Evolutionary conservation across 2,329 filamentous ascomycete genomes (phyloP).

Genomic region (Fusarium udum): DNA sequence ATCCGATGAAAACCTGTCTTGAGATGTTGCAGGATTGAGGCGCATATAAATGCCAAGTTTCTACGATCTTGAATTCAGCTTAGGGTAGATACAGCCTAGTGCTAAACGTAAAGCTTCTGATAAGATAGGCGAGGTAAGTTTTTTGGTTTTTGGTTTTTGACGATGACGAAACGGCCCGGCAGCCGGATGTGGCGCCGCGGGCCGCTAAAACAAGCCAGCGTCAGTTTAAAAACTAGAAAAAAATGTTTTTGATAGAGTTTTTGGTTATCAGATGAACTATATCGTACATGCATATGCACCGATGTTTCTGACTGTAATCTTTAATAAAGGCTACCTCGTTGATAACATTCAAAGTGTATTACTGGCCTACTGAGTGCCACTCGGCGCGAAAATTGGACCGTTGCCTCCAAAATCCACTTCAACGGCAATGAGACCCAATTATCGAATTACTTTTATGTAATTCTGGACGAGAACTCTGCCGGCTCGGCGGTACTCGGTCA

Average conservation of each 20-base stretch:
- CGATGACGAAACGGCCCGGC: not conserved
- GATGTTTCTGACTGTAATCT: not conserved
- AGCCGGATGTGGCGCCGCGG: not conserved
- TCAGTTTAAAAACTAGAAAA: not conserved
- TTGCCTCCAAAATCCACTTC: not conserved
- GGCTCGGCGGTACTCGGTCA: constrained; percentile 20
- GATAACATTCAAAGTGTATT: too few species aligned
- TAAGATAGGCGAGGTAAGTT: not conserved
- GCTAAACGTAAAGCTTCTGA: not conserved
- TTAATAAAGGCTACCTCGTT: rapidly evolving
- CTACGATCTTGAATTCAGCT: not conserved
- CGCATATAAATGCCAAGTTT: not conserved
- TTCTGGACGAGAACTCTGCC: not conserved
- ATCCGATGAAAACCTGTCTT: not conserved
- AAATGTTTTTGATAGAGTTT: not conserved
- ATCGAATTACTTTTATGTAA: constrained; percentile 15
- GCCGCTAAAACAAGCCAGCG: not conserved
- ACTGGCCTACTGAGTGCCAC: not conserved
- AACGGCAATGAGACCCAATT: constrained; percentile 1
- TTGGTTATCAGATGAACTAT: not conserved
- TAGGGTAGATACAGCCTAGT: not conserved
- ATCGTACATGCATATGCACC: not conserved
- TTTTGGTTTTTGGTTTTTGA: not conserved
- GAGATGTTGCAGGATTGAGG: not conserved
- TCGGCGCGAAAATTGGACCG: not conserved